Base-by-base conservation (phyloP, 208 protist genomes). In the Herpetomonas tarakana region DNA sequence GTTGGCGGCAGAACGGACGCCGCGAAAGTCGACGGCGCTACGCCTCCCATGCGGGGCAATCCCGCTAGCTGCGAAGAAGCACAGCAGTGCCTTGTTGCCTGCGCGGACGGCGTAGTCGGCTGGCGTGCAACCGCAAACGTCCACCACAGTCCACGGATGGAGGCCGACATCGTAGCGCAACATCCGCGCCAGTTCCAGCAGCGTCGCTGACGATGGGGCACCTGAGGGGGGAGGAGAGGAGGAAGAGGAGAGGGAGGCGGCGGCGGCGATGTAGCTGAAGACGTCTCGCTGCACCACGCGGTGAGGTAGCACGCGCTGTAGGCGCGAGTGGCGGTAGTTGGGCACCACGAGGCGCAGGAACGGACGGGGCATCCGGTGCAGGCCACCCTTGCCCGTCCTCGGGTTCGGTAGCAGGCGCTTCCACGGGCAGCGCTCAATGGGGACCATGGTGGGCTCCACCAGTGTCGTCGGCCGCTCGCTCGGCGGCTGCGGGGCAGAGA, bases 211-310 rank as follows among this genome's bases (percentile, higher is more conserved):
- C 7, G 46, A 6, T 63, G 58, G 1, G 59, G 31, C 2, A 73
- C 47, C 44, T 45, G 50, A 1, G 52, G 29, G 2, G 75, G 3
- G 11, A 80, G 44, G 6, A 6, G 35, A 41, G 75, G 3, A 9
- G 75, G 44, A 18, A 6, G 35, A 41, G 31, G 18, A 18, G 6
- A 16, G 56, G 46, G 80, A 31, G 19, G 68, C 66, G 22, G 74
- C 74, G n/a, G 45, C 78, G 22, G 73, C 83, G 19, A 76, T 80
- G 73, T 82, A 91, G 65, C 83, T 93, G 62, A 82, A 91, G 29
- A 81, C 87, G 39, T 93, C 87, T 30, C 87, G 77, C 30, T 71
- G 24, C 22, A 65, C 62, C 31, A 77, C 49, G 19, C 87, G 87
- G 55, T 93, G 81, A 46, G 62, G 66, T 25, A 89, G 62, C 39